Percentiles rank a stretch among this genome's conserved stretches.
Evolutionary conservation across 768 basidiomycete species (phyloP).

Genomic region (Tricholomella constricta): DNA sequence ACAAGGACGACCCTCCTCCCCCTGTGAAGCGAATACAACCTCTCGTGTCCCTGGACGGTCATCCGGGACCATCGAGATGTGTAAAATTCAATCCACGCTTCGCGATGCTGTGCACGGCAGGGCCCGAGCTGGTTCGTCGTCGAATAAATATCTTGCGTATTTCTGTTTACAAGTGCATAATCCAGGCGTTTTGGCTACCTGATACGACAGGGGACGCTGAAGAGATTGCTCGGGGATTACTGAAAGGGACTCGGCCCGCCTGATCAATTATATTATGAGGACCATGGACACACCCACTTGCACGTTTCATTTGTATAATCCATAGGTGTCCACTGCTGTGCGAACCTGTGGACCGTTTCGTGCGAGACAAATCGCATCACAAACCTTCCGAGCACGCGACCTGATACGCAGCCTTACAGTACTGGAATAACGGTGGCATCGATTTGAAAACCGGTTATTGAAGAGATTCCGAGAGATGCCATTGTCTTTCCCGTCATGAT

Average conservation of each 20-base stretch:
- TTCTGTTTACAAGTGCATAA: slow-evolving; percentile 5
- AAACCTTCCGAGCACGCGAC: too few species aligned
- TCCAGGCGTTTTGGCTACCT: slow-evolving; percentile 47
- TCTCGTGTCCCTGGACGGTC: slow-evolving; percentile 63
- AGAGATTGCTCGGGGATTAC: slow-evolving; percentile 67
- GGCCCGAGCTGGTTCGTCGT: slow-evolving; percentile 72
- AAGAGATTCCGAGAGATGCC: not conserved
- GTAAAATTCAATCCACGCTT: slow-evolving; percentile 89
- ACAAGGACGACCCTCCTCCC: slow-evolving; percentile 55
- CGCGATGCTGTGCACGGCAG: slow-evolving; percentile 86
- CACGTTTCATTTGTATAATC: not conserved
- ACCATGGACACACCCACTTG: not conserved
- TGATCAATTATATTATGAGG: not conserved
- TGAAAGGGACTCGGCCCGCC: slow-evolving; percentile 47
- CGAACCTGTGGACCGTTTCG: too few species aligned
- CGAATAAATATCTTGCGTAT: slow-evolving; percentile 1
- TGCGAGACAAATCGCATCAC: too few species aligned
- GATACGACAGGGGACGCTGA: slow-evolving; percentile 70
- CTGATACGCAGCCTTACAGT: not conserved
- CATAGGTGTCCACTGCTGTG: not conserved
- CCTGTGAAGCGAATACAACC: slow-evolving; percentile 49
- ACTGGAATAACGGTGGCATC: not conserved
- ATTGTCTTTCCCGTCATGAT: not conserved
- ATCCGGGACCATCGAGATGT: slow-evolving; percentile 82
- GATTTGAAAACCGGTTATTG: not conserved